Evolutionary conservation across 2,329 filamentous ascomycete genomes (phyloP), one percentile per base, ranked within the genome.

Genomic region (Neonectria punicea): DNA sequence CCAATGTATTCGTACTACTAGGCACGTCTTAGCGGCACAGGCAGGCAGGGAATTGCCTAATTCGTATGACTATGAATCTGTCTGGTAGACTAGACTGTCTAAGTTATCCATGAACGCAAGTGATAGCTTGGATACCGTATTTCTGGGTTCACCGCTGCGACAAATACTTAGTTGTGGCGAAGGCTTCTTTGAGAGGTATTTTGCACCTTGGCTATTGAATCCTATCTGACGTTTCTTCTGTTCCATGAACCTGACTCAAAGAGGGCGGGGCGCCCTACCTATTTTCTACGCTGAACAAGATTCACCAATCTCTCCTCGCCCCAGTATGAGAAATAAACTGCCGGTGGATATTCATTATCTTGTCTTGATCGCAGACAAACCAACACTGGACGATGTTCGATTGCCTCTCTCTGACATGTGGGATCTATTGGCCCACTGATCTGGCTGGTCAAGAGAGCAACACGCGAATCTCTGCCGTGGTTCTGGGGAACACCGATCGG

Each of bases 391-490:
- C n/a, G 7, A 32, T 34, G n/a, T 34, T n/a, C 11, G 28, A 20
- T 7, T 41, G 16, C 16, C 13, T 51, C n/a, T 25, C 25, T 25
- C 5, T 3, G 32, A 32, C 18, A 32, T 18, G 32, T 14, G n/a
- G n/a, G 22, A 51, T 20, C n/a, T 34, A 51, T 44, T 43, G 43
- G 3, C 53, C 32, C 9, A 34, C 30, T 32, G 25, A 20, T 16
- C n/a, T 34, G 49, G 14, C 39, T 20, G 8, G 49, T 58, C 78
- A 88, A 14, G 86, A 88, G 11, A 90, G 74, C 50, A 90, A 72
- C 34, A 90, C 87, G 25, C 86, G 81, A 34, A 90, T 87, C 73
- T 90, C 88, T 7, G 85, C 84, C 7, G 83, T 84, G 5, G 88
- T 90, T 53, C 88, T 82, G 0, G 87, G 87, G 71, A 90, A 89